Evolutionary conservation across 352 stramenopile species (phyloP), one percentile per base, ranked within the genome.

Genomic region (Phytophthora meadii): DNA sequence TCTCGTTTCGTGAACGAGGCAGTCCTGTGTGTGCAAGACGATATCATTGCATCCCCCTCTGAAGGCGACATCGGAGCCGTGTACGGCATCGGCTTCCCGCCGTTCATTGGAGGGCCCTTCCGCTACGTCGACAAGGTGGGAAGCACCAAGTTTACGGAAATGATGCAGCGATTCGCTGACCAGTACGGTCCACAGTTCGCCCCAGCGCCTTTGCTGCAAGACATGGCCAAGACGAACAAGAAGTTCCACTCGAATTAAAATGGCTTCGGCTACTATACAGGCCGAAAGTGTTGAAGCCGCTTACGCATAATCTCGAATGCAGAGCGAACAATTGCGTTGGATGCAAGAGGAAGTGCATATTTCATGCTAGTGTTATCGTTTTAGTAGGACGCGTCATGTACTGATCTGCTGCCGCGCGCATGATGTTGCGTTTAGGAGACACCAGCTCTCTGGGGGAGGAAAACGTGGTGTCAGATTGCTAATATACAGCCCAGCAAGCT

Each of bases 61-160:
- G 95, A 99, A 58, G 97, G 96, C 61, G 97, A 99, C 79, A 99
- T 99, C 76, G 97, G 97, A 42, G 86, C 98, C n/a, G 96, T 99
- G 17, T 99, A 99, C 77, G 97, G 97, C 65, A 99, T 98, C 60
- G 97, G 97, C 56, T 99, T 99, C 80, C 94, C 96, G 30, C 97
- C 97, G 42, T 99, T 99, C 87, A 92, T 97, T 42, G 97, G 97
- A 11, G 97, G 97, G 25, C 97, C 97, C 24, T 99, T 99, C 92
- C 87, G 95, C 41, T 96, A 98, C 61, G 79, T 99, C 15, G 97
- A 99, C 82, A 81, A 86, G 58, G 65, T 98, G 22, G 97, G 97
- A 56, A 96, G 90, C 63, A 70, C 86, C 47, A 96, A 97, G 70
- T 98, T 97, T 71, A 96, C 97, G 49, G 95, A 98, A 70, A 97